These are phyloP conservation scores for Gonapodya sp. DNA, from an alignment of 192 early-diverging fungal species.

Conservation along the genomic window DNA sequence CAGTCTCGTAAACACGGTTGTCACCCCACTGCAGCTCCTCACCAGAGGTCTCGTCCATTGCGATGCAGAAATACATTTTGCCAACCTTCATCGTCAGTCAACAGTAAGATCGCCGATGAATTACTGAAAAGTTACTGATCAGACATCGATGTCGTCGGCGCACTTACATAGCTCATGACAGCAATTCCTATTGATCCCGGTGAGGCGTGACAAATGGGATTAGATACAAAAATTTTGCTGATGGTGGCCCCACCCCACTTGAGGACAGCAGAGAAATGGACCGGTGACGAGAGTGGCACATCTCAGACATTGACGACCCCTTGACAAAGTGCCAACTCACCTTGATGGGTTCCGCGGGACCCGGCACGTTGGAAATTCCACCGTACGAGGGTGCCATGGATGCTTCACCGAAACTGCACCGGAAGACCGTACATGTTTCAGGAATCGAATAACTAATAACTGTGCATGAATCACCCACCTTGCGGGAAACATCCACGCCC, in stretches of 20 bases:
- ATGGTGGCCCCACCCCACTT: not conserved
- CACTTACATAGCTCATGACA: not conserved
- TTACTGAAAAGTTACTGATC: too few relatives aligned
- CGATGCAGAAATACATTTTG: not conserved
- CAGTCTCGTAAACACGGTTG: not conserved
- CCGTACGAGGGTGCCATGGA: not conserved
- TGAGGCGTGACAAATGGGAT: not conserved
- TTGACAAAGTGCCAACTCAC: not conserved
- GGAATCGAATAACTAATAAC: not conserved
- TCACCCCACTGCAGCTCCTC: not conserved
- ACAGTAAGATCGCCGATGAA: too few relatives aligned
- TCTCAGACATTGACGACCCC: too few relatives aligned
- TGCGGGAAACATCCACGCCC: not conserved
- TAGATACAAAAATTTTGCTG: not conserved
- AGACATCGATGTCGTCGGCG: too few relatives aligned
- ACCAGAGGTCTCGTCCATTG: not conserved
- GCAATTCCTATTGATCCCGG: not conserved
- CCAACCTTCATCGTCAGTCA: too few relatives aligned
- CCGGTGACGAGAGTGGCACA: too few relatives aligned
- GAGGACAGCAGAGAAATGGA: not conserved
- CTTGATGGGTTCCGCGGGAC: not conserved
- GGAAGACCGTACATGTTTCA: too few relatives aligned
- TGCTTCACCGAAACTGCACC: not conserved
- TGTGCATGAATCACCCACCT: not conserved
- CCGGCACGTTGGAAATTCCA: constrained; percentile 8